Evolutionary conservation across 2,329 filamentous ascomycete genomes (phyloP), one percentile per base, ranked within the genome.

Genomic region (Colletotrichum caudatum): DNA sequence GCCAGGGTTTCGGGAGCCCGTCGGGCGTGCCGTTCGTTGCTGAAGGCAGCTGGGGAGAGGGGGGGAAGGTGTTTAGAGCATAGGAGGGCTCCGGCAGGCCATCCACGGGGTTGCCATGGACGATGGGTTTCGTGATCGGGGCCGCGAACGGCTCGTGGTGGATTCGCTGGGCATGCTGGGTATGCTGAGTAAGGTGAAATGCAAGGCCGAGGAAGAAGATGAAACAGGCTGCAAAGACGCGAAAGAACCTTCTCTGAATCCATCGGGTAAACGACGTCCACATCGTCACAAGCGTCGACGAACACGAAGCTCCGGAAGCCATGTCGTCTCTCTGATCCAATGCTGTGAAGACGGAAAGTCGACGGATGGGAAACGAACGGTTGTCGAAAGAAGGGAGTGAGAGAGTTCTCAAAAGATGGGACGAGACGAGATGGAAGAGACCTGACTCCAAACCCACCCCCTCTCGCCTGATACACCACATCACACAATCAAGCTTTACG

Each of bases 41-140:
- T 9, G 50, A 23, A 26, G 62, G 0, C 53, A 75, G 61, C 56
- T 75, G 74, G 4, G 77, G 77, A 11, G 77, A 77, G 5, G 75
- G 56, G 9, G 76, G 77, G 58, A 79, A 79, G 2, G 76, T 75
- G 1, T 65, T 20, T 6, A 79, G 66, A 3, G 73, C 66, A 53
- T 77, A 76, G 29, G 62, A 59, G 6, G 16, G 66, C 23, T 62
- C 64, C 23, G 63, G 69, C 29, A 69, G 58, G 20, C 62, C 14
- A 14, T 65, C 62, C 9, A 73, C 68, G 7, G 51, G 35, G n/a
- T 57, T 56, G 23, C 73, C 73, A n/a, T 74, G 73, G 46, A 74
- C 71, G 35, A 64, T 57, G 35, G 53, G 63, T 18, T 64, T 66
- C 41, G 64, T 71, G 53, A 33, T 39, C 20, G 73, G 73, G 23